phyloP scores from a whole-genome alignment of 495 filamentous ascomycete species.

The Hamigera avellanea region DNA sequence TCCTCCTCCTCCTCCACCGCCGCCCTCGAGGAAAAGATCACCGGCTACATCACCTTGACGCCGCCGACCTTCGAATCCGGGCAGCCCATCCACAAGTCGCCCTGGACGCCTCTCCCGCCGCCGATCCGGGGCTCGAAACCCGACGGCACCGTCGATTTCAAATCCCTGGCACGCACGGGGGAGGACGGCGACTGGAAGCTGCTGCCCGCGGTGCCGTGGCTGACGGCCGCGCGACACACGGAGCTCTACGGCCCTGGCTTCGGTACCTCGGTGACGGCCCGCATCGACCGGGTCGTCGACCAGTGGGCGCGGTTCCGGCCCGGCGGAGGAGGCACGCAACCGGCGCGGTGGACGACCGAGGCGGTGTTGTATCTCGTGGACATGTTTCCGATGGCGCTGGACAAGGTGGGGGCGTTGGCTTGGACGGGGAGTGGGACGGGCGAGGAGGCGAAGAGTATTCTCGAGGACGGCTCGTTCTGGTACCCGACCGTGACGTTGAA shows the following conservation, averaged over 20 bases:
- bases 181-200: slow-evolving; percentile 17
- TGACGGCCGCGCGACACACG: slow-evolving; percentile 43
- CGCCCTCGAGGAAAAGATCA: slow-evolving; percentile 46
- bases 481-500: slow-evolving; percentile 68
- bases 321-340: slow-evolving; percentile 24
- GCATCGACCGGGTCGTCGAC: slow-evolving; percentile 35
- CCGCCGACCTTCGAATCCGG: slow-evolving; percentile 49
- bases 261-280: slow-evolving; percentile 21
- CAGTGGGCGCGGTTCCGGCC: slow-evolving; percentile 52
- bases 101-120: slow-evolving; percentile 35
- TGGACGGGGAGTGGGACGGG: no score
- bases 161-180: slow-evolving; percentile 24
- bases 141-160: slow-evolving; percentile 14
- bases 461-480: no score
- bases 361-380: slow-evolving; percentile 50
- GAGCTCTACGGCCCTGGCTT: slow-evolving; percentile 43
- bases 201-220: slow-evolving; percentile 33
- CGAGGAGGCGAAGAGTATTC: no score
- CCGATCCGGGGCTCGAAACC: slow-evolving; percentile 24
- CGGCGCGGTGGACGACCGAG: slow-evolving; percentile 36
- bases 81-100: slow-evolving; percentile 39
- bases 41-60: slow-evolving; percentile 56
- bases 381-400: slow-evolving; percentile 49
- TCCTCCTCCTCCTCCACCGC: no score
- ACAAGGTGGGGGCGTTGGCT: slow-evolving; percentile 30